A percentile compares a stretch with the other conserved stretches of the same genome.
These are phyloP conservation scores for Adansonia rubrostipa DNA, from an alignment of 441 rosid genomes.

Conservation along the genomic window DNA sequence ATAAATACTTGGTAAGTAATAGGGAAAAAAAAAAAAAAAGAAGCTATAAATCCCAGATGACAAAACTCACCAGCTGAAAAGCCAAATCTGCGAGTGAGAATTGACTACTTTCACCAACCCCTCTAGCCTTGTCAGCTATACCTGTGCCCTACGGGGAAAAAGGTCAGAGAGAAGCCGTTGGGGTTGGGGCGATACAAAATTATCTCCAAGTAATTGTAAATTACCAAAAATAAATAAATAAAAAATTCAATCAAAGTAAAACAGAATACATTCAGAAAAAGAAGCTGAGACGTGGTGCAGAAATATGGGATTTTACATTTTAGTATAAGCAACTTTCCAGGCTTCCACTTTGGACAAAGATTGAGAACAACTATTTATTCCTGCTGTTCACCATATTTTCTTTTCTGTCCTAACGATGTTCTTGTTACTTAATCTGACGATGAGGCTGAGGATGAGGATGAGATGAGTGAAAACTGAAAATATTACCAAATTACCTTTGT, in stretches of 20 bases:
- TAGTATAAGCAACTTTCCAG: background rate
- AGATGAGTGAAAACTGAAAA: too few species aligned
- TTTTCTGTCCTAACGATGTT: background rate
- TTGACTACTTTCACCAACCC: constrained; percentile 11
- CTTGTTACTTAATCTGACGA: background rate
- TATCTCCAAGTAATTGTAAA: too few species aligned
- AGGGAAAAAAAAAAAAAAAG: background rate
- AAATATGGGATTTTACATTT: too few species aligned
- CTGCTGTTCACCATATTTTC: background rate
- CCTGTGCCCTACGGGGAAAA: background rate
- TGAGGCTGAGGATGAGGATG: too few species aligned
- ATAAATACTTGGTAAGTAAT: background rate
- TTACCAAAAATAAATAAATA: too few species aligned
- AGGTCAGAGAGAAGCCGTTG: background rate
- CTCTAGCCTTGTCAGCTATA: background rate
- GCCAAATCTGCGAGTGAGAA: constrained; percentile 24
- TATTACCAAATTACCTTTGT: too few species aligned
- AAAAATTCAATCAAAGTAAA: too few species aligned
- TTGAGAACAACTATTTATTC: background rate
- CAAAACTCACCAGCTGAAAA: constrained; percentile 27
- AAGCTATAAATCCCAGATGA: background rate
- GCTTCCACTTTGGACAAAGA: background rate
- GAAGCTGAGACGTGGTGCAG: background rate
- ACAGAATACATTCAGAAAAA: background rate
- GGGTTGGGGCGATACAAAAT: too few species aligned